Base-by-base conservation (phyloP, 345 rosid species). In the Alliaria petiolata region DNA sequence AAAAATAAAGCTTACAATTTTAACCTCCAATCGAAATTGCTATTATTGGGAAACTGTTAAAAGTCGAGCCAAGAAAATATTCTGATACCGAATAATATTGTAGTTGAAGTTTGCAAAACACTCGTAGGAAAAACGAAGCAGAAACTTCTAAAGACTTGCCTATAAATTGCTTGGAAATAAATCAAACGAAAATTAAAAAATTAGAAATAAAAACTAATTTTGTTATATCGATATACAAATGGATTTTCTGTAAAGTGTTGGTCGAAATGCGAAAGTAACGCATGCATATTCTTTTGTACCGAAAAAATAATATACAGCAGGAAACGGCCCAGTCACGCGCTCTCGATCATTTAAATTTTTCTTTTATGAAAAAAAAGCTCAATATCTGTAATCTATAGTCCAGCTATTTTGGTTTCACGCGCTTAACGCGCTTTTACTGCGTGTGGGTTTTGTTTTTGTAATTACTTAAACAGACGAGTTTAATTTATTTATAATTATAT, bases 1-100 rank as follows among this genome's bases (percentile, higher is more conserved):
- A 60, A 15, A 60, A 15, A 25, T 58, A 67, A 67, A 59, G 69
- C 46, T 65, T 30, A 36, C 67, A 57, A 33, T 38, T 72, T 64
- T 5, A 7, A 15, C 16, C 47, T 19, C 34, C 74, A 51, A n/a
- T 62, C 56, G 8, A 58, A 47, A 31, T 38, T 60, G 50, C 34
- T 28, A 67, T 51, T 28, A n/a, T 60, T 34, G 60, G 25, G 67
- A 67, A 39, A 25, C 17, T 36, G 17, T 46, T 55, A 44, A 31
- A 20, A 16, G 45, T 52, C 28, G 65, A 56, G 9, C 56, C 11
- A 43, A 33, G 5, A 2, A 55, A 52, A 45, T n/a, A 31, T 33
- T 68, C 26, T 3, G 7, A 20, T 8, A 54, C 62, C 22, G 36
- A 44, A n/a, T 14, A 10, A 8, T 11, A 36, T 45, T 28, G 28